Base-by-base conservation (phyloP, 2,329 filamentous ascomycete species). In the Paraphaeosphaeria minitans region DNA sequence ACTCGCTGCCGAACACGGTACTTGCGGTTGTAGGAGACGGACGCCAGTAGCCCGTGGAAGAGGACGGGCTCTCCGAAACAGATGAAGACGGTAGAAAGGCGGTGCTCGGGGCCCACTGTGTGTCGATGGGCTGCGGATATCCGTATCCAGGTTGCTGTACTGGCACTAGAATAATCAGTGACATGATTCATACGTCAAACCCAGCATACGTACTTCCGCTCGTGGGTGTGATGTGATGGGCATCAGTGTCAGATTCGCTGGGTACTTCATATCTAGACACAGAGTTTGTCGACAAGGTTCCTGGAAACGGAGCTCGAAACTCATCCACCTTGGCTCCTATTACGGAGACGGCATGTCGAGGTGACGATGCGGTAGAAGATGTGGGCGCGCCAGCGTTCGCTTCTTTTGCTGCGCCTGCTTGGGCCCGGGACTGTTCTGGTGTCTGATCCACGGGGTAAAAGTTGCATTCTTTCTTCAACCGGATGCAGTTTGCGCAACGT, bases 391-490 rank as follows among this genome's bases (percentile, higher is more conserved):
- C 75, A 4, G 78, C 77, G 24, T 71, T 75, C 3, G 75, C 72
- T 45, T 84, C 83, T 55, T 39, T 82, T 10, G 78, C 78, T 35
- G 63, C 59, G 29, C 78, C 77, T 31, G 58, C 52, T 47, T 80
- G 79, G 42, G 79, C 70, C 60, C 80, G 80, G 66, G 80, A 81
- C 57, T 81, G 79, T 41, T 81, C 73, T 10, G 83, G 82, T 27
- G 85, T 86, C 73, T 93, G 91, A 64, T 97, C 93, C 22, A 97
- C 93, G 0, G 93, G 91, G 68, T 89, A 91, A 78, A 96, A 98
- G 73, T 90, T 92, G 78, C 94, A 98, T 65, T 97, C 92, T 72
- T 96, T 97, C 77, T 96, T 96, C 72, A 98, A 81, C 48, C 93
- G 88, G 70, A 97, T 96, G 78, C 94, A 98, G 80, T 96, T 97